phyloP scores from a whole-genome alignment of 208 protist genomes.

The Leptomonas seymouri region DNA sequence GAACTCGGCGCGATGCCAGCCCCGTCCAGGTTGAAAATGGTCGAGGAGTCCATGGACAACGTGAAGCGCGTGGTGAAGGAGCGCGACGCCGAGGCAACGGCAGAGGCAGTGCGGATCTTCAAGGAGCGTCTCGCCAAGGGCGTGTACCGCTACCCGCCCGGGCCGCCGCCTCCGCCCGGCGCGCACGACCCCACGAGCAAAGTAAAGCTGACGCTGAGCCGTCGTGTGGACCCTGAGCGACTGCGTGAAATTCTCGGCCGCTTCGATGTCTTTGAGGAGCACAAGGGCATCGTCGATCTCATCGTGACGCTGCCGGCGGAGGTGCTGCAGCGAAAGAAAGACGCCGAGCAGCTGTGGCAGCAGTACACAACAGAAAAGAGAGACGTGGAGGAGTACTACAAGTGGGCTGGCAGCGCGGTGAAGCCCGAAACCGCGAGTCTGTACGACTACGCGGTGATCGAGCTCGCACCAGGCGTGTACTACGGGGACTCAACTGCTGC shows the following conservation, averaged over 20 bases:
- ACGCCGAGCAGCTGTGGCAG: slow-evolving; percentile 84
- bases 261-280: slow-evolving; percentile 79
- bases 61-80: slow-evolving; percentile 81
- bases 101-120: slow-evolving; percentile 70
- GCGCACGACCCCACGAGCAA: slow-evolving; percentile 54
- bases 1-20: slow-evolving; percentile 91
- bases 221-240: slow-evolving; percentile 63
- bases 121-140: slow-evolving; percentile 65
- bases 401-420: slow-evolving; percentile 42
- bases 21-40: slow-evolving; percentile 83
- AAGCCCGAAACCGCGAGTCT: slow-evolving; percentile 36
- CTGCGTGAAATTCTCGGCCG: slow-evolving; percentile 80
- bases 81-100: slow-evolving; percentile 78
- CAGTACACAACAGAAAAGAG: slow-evolving; percentile 71
- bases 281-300: slow-evolving; percentile 84
- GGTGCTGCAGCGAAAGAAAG: slow-evolving; percentile 68
- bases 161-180: slow-evolving; percentile 77
- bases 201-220: slow-evolving; percentile 74
- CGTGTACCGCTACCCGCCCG: slow-evolving; percentile 84
- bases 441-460: slow-evolving; percentile 74
- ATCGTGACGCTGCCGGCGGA: slow-evolving; percentile 63
- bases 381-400: slow-evolving; percentile 80
- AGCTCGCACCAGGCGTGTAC: slow-evolving; percentile 81
- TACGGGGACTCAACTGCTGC: slow-evolving; percentile 2
- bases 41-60: slow-evolving; percentile 85